These are phyloP conservation scores for Ampelomyces quisqualis DNA, from an alignment of 2,329 filamentous ascomycete genomes.

Conservation along the genomic window DNA sequence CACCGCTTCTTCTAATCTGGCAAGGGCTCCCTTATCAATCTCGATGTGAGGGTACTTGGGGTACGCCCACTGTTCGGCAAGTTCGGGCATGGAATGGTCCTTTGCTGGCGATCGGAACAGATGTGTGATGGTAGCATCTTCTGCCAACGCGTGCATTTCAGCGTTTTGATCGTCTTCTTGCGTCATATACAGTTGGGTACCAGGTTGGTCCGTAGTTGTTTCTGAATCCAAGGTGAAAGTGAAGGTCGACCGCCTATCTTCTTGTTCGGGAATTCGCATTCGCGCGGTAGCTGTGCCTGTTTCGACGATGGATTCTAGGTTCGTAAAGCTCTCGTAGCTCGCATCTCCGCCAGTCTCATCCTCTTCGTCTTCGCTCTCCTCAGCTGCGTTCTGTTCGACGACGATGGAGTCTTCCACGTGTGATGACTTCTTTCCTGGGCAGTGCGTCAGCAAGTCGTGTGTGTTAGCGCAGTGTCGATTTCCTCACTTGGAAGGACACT, in stretches of 20 bases:
- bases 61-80: constrained; percentile 15
- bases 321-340: constrained; percentile 12
- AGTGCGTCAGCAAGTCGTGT: constrained; percentile 11
- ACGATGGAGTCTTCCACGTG: constrained; percentile 2
- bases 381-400: constrained; percentile 9
- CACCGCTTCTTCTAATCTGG: too few species aligned
- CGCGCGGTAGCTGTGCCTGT: neutral
- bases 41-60: neutral
- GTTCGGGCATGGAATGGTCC: constrained; percentile 12
- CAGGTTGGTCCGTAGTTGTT: constrained; percentile 7
- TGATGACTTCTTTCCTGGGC: constrained; percentile 29
- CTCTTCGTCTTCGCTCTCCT: constrained; percentile 8
- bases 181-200: constrained; percentile 9
- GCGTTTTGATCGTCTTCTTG: constrained; percentile 2
- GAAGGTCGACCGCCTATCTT: constrained; percentile 17
- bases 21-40: too few species aligned
- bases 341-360: constrained; percentile 13
- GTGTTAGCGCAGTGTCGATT: neutral
- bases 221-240: constrained; percentile 19
- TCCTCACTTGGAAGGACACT: constrained; percentile 38
- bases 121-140: constrained; percentile 23
- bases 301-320: constrained; percentile 5
- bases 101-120: constrained; percentile 30
- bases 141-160: constrained; percentile 4
- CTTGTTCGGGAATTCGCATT: neutral